A percentile compares a stretch with the other conserved stretches of the same genome.
These are phyloP conservation scores for Botrytis cinerea DNA, from an alignment of 2,329 filamentous ascomycete species.

Conservation along the genomic window DNA sequence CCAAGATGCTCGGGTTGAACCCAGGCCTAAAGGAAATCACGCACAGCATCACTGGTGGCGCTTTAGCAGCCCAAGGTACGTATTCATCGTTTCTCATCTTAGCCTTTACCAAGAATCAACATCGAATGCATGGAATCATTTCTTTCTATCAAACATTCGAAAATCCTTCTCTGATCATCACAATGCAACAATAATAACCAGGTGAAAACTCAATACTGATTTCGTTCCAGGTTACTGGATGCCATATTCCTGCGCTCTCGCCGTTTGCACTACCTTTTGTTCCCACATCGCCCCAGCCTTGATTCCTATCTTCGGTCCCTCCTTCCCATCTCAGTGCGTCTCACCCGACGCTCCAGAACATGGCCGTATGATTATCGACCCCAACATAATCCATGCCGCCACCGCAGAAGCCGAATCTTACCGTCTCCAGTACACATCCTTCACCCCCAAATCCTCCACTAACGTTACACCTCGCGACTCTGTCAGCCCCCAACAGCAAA, in stretches of 20 bases:
- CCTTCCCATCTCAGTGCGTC: slow-evolving; percentile 74
- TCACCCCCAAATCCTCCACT: slow-evolving; percentile 31
- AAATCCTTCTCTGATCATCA: neutral
- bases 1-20: slow-evolving; percentile 78
- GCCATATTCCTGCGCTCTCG: slow-evolving; percentile 82
- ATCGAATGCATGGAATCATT: neutral
- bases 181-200: slow-evolving; percentile 27
- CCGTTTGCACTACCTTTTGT: slow-evolving; percentile 88
- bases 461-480: slow-evolving; percentile 12
- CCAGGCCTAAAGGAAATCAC: slow-evolving; percentile 84
- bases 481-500: slow-evolving; percentile 20
- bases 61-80: slow-evolving; percentile 83
- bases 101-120: neutral
- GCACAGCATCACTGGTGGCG: slow-evolving; percentile 91
- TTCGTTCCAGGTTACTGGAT: slow-evolving; percentile 85
- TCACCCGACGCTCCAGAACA: slow-evolving; percentile 63
- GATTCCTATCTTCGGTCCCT: slow-evolving; percentile 84
- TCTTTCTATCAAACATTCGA: neutral
- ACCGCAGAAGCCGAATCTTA: slow-evolving; percentile 52
- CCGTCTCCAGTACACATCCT: slow-evolving; percentile 40
- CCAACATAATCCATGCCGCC: slow-evolving; percentile 54
- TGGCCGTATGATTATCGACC: slow-evolving; percentile 66
- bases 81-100: neutral
- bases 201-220: neutral
- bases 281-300: slow-evolving; percentile 79